These are phyloP conservation scores for Cylindrotheca closterium DNA, from an alignment of 108 stramenopile genomes.

Conservation along the genomic window DNA sequence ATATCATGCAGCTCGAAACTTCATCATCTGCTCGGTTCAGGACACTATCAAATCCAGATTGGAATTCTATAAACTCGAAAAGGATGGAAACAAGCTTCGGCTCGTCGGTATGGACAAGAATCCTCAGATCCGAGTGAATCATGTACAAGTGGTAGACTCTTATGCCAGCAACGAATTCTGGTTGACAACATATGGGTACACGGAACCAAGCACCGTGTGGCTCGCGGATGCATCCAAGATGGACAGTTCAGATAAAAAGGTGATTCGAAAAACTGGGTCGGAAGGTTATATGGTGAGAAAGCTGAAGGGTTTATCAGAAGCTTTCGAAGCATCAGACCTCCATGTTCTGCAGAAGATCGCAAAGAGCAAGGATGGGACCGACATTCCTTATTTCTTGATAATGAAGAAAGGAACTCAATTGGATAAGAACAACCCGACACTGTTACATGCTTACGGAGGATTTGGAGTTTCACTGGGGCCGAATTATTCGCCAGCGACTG, in stretches of 20 bases:
- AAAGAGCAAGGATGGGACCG: constrained; percentile 80
- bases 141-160: constrained; percentile 53
- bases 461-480: constrained; percentile 95
- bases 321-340: constrained; percentile 60
- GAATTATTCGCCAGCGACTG: constrained; percentile 73
- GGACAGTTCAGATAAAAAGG: constrained; percentile 45
- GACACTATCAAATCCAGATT: constrained; percentile 67
- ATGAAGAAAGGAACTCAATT: constrained; percentile 47
- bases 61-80: constrained; percentile 56
- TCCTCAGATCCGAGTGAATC: constrained; percentile 40
- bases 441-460: constrained; percentile 91
- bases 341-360: constrained; percentile 70
- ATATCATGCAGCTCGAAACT: constrained; percentile 59
- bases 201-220: constrained; percentile 62
- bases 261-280: constrained; percentile 28
- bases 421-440: constrained; percentile 57
- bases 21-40: constrained; percentile 53
- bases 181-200: constrained; percentile 75
- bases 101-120: constrained; percentile 50
- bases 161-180: constrained; percentile 68
- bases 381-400: constrained; percentile 83
- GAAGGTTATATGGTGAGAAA: constrained; percentile 47
- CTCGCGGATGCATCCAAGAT: constrained; percentile 72
- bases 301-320: constrained; percentile 65
- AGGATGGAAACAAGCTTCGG: constrained; percentile 45